These are phyloP conservation scores for Glutinoglossum americanum DNA, from an alignment of 495 filamentous ascomycete species.

Conservation along the genomic window DNA sequence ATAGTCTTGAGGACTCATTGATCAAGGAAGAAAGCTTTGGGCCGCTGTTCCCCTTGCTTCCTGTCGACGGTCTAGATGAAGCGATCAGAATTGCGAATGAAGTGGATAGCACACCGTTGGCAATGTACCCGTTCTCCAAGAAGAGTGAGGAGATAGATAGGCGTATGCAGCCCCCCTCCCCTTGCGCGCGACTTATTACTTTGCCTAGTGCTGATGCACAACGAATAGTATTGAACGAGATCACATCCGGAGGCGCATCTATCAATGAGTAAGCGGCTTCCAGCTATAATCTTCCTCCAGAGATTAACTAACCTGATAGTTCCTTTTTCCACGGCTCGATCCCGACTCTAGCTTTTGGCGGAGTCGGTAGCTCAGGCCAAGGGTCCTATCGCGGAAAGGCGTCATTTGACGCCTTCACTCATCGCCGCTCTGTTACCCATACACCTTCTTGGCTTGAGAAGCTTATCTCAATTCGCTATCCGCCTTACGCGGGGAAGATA, in stretches of 20 bases:
- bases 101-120: slow-evolving; percentile 60
- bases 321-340: slow-evolving; percentile 58
- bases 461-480: slow-evolving; percentile 56
- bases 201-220: not conserved
- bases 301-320: slow-evolving; percentile 13
- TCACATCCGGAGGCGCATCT: slow-evolving; percentile 56
- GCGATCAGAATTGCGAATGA: slow-evolving; percentile 56
- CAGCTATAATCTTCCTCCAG: slow-evolving; percentile 11
- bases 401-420: slow-evolving; percentile 69
- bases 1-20: slow-evolving; percentile 53
- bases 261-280: slow-evolving; percentile 40
- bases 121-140: slow-evolving; percentile 64
- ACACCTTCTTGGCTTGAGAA: slow-evolving; percentile 67
- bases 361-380: slow-evolving; percentile 66
- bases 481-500: slow-evolving; percentile 49
- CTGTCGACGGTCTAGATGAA: slow-evolving; percentile 54
- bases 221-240: slow-evolving; percentile 30
- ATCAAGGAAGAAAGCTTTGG: slow-evolving; percentile 73
- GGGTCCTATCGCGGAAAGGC: slow-evolving; percentile 69
- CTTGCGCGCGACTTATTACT: not conserved
- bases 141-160: slow-evolving; percentile 44
- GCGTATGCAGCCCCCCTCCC: slow-evolving; percentile 19
- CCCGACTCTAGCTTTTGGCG: slow-evolving; percentile 66
- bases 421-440: slow-evolving; percentile 50
- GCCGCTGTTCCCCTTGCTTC: slow-evolving; percentile 60